Base-by-base conservation (phyloP, 768 basidiomycete species). In the Cystofilobasidium macerans region DNA sequence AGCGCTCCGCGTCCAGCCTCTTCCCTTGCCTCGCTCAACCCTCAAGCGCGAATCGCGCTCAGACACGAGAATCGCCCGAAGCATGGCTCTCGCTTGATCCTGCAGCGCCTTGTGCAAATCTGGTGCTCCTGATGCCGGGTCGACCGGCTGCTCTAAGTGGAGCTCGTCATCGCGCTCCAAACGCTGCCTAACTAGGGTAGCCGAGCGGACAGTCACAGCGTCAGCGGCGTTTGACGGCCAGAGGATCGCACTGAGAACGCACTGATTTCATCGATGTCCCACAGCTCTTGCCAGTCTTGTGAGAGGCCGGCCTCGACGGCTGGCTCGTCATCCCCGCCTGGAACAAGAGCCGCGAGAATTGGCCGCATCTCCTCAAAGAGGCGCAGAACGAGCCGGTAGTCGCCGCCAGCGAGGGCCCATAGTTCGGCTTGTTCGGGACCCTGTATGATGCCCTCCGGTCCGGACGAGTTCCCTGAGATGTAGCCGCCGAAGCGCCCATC, bases 131-230 rank as follows among this genome's bases (percentile, higher is more conserved):
- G 86, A 84, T 8, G 89, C 85, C 26, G 81, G 78, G 32, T 81
- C 82, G 3, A 86, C 84, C 71, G 83, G 80, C 24, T 84, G 87
- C 30, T 83, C 76, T 71, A 94, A 81, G 77, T 92, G 86, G 20
- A 91, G 90, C 51, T 87, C 88, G 75, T 93, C 92, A 73, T 92
- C 91, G 80, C 83, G 82, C 81, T 89, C 88, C 87, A 93, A 79
- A 81, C 90, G 89, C 91, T 92, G 79, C 73, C 78, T 69, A 79
- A 86, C 83, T 87, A 86, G 84, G 82, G 82, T 80, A 20, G 28
- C 20, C 18, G 5, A 54, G 42, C 13, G 32, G 13, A 11, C 35
- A 47, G 58, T 26, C 67, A 77, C 72, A 70, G 72, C 69, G 67
- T 73, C 51, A 70, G 69, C 70, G 66, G 54, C 67, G 69, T 70